phyloP scores from a whole-genome alignment of 2,329 filamentous ascomycete genomes.

The Chrysosporium keratinophilum region DNA sequence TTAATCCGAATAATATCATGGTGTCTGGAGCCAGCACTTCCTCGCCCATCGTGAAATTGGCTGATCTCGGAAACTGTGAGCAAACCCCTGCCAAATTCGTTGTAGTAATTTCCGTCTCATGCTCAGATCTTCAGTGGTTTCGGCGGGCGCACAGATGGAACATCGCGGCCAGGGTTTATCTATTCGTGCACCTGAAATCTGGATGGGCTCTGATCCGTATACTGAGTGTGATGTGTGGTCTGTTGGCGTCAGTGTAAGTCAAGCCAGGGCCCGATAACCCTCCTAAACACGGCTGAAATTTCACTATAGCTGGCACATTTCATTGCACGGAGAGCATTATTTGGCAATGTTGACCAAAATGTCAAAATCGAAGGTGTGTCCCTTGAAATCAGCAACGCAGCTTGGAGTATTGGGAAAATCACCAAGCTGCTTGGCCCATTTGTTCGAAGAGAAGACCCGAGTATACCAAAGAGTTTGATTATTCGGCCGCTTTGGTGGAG shows the following conservation, averaged over 20 bases:
- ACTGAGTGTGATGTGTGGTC: constrained; percentile 16
- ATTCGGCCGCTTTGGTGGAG: constrained; percentile 5
- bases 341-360: constrained; percentile 10
- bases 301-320: constrained; percentile 10
- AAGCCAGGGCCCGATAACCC: not conserved
- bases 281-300: too few relatives aligned
- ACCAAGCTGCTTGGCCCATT: constrained; percentile 10
- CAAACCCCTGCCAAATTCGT: not conserved
- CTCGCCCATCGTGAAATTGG: constrained; percentile 11
- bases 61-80: constrained; percentile 9
- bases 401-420: constrained; percentile 13
- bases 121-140: constrained; percentile 12
- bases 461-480: constrained; percentile 11
- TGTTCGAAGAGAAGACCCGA: constrained; percentile 2
- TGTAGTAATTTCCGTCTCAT: not conserved
- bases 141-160: not conserved
- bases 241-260: constrained; percentile 13
- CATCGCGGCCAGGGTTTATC: constrained; percentile 7
- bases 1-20: constrained; percentile 15
- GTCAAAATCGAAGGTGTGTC: not conserved
- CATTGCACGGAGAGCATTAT: constrained; percentile 2
- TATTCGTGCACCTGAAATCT: constrained; percentile 11
- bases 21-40: constrained; percentile 8
- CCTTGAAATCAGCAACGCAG: constrained; percentile 10
- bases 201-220: not conserved